phyloP scores from a whole-genome alignment of 106 monocot species.

The Triglochin maritima region DNA sequence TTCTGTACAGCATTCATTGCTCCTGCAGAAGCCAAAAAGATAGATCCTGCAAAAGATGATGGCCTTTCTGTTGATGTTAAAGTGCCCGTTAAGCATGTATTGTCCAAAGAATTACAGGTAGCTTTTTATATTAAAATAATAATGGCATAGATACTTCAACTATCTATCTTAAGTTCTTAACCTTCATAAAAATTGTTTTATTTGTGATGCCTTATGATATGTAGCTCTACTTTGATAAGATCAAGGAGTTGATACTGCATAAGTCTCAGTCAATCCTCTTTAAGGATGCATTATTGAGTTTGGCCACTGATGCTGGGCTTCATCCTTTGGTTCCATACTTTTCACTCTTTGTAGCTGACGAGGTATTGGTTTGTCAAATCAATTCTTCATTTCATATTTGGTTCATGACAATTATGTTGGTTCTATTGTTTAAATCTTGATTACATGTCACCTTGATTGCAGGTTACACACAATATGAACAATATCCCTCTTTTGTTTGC shows the following conservation, averaged over 20 bases:
- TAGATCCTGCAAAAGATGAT: slow-evolving; percentile 76
- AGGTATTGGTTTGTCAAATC: slow-evolving; percentile 36
- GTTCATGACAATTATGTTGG: neutral
- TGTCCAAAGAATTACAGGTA: slow-evolving; percentile 97
- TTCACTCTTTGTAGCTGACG: slow-evolving; percentile 85
- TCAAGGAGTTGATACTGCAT: slow-evolving; percentile 58
- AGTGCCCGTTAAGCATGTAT: slow-evolving; percentile 94
- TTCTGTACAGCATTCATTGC: slow-evolving; percentile 36
- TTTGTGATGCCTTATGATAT: slow-evolving; percentile 1
- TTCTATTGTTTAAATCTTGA: neutral
- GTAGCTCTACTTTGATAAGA: slow-evolving; percentile 98
- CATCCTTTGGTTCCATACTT: slow-evolving; percentile 98
- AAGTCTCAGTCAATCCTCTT: slow-evolving; percentile 60
- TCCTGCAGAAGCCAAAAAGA: slow-evolving; percentile 52
- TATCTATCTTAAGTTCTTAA: neutral
- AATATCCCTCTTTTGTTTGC: slow-evolving; percentile 80
- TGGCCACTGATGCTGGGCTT: slow-evolving; percentile 84
- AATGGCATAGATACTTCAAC: neutral
- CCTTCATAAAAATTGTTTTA: neutral
- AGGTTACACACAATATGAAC: slow-evolving; percentile 66
- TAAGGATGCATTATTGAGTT: slow-evolving; percentile 78
- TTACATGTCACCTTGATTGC: neutral
- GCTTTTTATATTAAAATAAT: too few species aligned
- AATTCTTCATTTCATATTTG: slow-evolving; percentile 4
- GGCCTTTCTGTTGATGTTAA: slow-evolving; percentile 76